Conservation (phyloP, 2,329 filamentous ascomycete species). For the Cladosporium sp. region DNA sequence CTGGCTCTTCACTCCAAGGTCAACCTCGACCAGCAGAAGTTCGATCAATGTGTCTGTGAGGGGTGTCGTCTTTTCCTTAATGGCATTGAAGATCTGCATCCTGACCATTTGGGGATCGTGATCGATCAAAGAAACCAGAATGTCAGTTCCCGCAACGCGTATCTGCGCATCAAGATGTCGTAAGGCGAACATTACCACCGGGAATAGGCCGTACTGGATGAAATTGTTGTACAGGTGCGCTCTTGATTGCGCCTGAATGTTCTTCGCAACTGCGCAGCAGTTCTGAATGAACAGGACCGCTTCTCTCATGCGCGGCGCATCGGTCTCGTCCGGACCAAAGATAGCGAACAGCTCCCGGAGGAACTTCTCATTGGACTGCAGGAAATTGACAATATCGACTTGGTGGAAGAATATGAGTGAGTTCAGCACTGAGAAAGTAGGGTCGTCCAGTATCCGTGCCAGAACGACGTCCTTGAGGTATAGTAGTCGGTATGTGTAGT, state of each 20-base stretch:
- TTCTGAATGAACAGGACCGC: conserved; percentile 96
- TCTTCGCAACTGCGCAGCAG: conserved; percentile 92
- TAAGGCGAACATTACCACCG: conserved; percentile 88
- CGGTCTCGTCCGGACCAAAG: conserved; percentile 66
- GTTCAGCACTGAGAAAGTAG: conserved; percentile 95
- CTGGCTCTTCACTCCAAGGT: conserved; percentile 92
- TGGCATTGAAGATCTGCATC: conserved; percentile 86
- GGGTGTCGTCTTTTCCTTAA: conserved; percentile 80
- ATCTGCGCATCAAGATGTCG: conserved; percentile 81
- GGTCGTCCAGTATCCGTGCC: conserved; percentile 92
- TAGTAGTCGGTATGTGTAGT: conserved; percentile 91
- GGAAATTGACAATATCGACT: conserved; percentile 92
- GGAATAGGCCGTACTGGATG: conserved; percentile 79
- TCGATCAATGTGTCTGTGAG: conserved; percentile 92
- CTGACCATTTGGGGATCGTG: conserved; percentile 95
- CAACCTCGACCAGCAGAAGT: conserved; percentile 83
- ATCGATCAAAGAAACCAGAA: conserved; percentile 90
- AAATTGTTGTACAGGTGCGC: conserved; percentile 87
- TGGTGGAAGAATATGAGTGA: conserved; percentile 99
- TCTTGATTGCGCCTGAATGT: conserved; percentile 78
- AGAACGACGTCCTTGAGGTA: conserved; percentile 99
- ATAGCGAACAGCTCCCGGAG: conserved; percentile 85
- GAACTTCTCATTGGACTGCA: conserved; percentile 79
- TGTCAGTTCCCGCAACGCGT: conserved; percentile 88
- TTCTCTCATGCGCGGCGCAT: conserved; percentile 76